These are phyloP conservation scores for Leccinum broughii DNA, from an alignment of 768 basidiomycete species.

Conservation along the genomic window DNA sequence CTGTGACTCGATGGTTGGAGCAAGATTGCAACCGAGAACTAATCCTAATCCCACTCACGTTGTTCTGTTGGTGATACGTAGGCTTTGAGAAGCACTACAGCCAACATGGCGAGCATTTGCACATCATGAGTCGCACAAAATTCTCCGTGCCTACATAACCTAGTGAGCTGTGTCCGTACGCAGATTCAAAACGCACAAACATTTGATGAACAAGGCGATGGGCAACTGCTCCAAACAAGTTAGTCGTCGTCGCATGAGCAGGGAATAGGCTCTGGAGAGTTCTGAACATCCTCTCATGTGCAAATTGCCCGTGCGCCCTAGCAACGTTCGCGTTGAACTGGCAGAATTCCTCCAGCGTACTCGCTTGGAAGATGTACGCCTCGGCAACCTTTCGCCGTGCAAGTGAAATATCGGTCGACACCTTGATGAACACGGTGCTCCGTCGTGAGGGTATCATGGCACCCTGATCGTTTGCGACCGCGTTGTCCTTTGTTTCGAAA, in stretches of 20 bases:
- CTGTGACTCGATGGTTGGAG: background rate
- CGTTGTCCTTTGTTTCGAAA: constrained; percentile 40
- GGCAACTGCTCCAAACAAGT: constrained; percentile 25
- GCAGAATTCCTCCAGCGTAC: constrained; percentile 50
- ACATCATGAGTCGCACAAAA: constrained; percentile 58
- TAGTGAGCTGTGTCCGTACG: constrained; percentile 1
- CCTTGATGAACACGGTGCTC: constrained; percentile 61
- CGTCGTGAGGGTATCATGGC: constrained; percentile 40
- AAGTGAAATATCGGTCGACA: constrained; percentile 48
- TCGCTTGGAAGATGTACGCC: constrained; percentile 57
- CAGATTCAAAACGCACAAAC: constrained; percentile 39
- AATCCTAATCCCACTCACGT: constrained; percentile 16
- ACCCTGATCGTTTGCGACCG: constrained; percentile 15
- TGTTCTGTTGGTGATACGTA: constrained; percentile 12
- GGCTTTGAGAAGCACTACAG: constrained; percentile 63
- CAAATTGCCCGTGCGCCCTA: constrained; percentile 55
- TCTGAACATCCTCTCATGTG: constrained; percentile 70
- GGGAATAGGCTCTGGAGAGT: constrained; percentile 53
- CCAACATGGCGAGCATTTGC: constrained; percentile 80
- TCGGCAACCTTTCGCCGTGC: constrained; percentile 55
- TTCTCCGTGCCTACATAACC: constrained; percentile 41
- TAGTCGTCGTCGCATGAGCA: constrained; percentile 29
- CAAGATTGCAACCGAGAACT: background rate
- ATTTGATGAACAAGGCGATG: constrained; percentile 45
- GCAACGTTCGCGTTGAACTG: constrained; percentile 61